These are phyloP conservation scores for Coniferiporia sulphurascens DNA, from an alignment of 1,284 basidiomycete species.

Conservation along the genomic window DNA sequence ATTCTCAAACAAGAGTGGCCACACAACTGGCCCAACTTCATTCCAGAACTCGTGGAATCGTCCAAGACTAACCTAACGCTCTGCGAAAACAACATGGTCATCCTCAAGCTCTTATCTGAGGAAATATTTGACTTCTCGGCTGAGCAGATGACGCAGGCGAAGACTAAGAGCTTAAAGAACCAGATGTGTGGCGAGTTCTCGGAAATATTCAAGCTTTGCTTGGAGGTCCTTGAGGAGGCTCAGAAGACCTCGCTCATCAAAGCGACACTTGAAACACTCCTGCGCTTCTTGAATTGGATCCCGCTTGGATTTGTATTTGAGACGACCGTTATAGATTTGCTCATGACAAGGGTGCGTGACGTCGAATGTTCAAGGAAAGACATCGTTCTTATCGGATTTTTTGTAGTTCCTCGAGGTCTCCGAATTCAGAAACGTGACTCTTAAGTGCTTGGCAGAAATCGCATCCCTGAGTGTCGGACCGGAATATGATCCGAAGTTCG, in stretches of 20 bases:
- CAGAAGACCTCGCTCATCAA: conserved; percentile 94
- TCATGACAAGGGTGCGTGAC: conserved; percentile 79
- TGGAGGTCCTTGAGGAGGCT: conserved; percentile 97
- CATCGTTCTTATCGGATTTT: conserved; percentile 14
- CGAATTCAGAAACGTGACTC: conserved; percentile 96
- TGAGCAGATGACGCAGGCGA: conserved; percentile 98
- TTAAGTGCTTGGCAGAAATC: conserved; percentile 97
- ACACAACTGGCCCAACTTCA: conserved; percentile 98
- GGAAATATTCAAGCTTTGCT: conserved; percentile 93
- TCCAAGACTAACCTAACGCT: conserved; percentile 95
- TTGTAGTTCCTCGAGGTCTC: conserved; percentile 90
- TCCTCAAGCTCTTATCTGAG: conserved; percentile 94
- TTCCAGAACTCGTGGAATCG: conserved; percentile 95
- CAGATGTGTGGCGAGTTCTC: conserved; percentile 97
- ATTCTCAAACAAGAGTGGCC: conserved; percentile 99
- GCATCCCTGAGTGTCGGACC: conserved; percentile 90
- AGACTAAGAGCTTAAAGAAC: conserved; percentile 97
- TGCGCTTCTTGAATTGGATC: conserved; percentile 99
- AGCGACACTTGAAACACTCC: conserved; percentile 92
- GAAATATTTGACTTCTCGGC: conserved; percentile 99
- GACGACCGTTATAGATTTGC: conserved; percentile 93
- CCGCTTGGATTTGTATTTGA: conserved; percentile 99
- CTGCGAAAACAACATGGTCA: conserved; percentile 99
- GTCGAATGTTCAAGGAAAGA: not conserved
- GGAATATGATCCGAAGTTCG: conserved; percentile 98